Evolutionary conservation across 805 yeast species (phyloP).

Genomic region (Yarrowia sp.): DNA sequence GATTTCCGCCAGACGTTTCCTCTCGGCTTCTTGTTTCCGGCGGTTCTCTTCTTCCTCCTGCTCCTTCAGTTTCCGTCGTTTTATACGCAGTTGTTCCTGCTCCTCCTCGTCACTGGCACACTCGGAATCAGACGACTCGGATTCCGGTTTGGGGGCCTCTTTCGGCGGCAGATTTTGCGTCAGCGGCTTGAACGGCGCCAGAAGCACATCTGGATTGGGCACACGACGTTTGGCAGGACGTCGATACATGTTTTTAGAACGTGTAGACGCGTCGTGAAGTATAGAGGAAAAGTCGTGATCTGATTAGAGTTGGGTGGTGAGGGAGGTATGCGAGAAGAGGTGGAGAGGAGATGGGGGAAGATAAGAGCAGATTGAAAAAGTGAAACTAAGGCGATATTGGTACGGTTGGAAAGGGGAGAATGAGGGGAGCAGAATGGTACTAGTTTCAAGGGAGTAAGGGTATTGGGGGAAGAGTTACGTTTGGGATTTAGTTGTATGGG

Average conservation of each 20-base stretch:
- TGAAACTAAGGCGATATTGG: neutral
- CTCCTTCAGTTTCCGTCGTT: neutral
- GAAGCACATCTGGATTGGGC: conserved; percentile 1
- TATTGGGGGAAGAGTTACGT: too few species aligned
- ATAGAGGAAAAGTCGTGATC: neutral
- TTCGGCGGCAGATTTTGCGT: neutral
- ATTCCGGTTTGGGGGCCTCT: neutral
- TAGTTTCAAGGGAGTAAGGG: too few species aligned
- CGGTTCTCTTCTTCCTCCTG: neutral
- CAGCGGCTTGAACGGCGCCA: conserved; percentile 17
- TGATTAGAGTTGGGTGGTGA: neutral
- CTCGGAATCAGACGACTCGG: neutral
- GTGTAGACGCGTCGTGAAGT: conserved; percentile 1
- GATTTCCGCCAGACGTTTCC: neutral
- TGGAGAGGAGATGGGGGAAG: neutral
- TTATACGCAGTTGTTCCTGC: conserved; percentile 5
- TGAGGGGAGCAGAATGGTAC: too few species aligned
- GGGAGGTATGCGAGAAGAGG: neutral
- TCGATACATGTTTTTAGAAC: neutral
- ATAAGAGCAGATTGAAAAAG: too few species aligned
- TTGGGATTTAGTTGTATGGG: too few species aligned
- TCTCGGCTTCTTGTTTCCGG: neutral
- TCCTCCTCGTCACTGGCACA: conserved; percentile 6
- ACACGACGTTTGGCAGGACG: neutral
- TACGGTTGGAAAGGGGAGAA: too few species aligned